Evolutionary conservation across 106 monocot genomes (phyloP).

Genomic region (Xerophyta viscosa): DNA sequence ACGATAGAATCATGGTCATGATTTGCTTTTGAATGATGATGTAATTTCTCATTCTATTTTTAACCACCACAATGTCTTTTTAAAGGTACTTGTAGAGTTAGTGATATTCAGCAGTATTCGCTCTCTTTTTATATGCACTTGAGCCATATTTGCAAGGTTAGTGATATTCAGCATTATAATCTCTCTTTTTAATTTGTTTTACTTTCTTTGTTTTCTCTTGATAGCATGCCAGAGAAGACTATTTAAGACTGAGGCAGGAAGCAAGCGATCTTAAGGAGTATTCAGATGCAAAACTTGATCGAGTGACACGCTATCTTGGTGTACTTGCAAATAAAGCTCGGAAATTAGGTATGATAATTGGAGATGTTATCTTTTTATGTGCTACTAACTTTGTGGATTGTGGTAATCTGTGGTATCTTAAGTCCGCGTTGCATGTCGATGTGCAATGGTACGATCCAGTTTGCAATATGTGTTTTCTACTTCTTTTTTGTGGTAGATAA

Average conservation of each 20-base stretch:
- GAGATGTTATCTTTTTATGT: slow-evolving; percentile 6
- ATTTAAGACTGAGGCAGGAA: slow-evolving; percentile 82
- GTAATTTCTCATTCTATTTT: neutral
- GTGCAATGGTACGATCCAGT: too few relatives aligned
- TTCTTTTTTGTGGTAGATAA: too few relatives aligned
- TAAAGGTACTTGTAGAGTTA: too few relatives aligned
- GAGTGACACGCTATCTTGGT: slow-evolving; percentile 90
- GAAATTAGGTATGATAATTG: slow-evolving; percentile 61
- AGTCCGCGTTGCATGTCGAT: neutral
- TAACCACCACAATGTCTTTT: too few relatives aligned
- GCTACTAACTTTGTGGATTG: neutral
- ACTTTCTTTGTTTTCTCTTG: slow-evolving; percentile 1
- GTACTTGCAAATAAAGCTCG: slow-evolving; percentile 85
- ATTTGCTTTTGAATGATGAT: neutral
- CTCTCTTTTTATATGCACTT: too few relatives aligned
- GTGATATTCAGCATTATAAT: neutral
- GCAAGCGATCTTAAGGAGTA: slow-evolving; percentile 87
- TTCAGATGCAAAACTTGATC: slow-evolving; percentile 83
- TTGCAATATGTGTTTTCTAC: neutral
- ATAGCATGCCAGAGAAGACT: slow-evolving; percentile 80
- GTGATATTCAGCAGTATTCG: too few relatives aligned
- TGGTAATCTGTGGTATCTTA: neutral
- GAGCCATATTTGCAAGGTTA: neutral
- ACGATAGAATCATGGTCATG: too few relatives aligned
- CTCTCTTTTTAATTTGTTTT: neutral